Evolutionary conservation across 1,284 basidiomycete genomes (phyloP), one percentile per base, ranked within the genome.

Genomic region (Schizopora paradoxa): DNA sequence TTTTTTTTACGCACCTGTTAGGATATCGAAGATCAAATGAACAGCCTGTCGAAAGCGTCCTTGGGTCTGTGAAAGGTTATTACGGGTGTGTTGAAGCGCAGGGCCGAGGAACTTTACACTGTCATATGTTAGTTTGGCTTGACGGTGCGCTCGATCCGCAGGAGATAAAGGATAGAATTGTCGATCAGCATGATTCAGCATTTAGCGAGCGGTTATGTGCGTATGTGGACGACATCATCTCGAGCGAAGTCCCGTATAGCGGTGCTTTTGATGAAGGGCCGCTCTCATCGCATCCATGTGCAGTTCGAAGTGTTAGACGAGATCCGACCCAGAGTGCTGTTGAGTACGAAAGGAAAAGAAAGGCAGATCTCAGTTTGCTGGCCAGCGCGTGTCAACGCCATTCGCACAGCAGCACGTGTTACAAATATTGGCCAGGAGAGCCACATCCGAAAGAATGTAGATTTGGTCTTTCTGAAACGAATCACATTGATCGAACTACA

Each of bases 1-100:
- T 0, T 69, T 71, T 51, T n/a, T 58, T 69, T 19, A 45, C 45
- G 6, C 33, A 42, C 5, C 6, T 68, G 2, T 46, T 69, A 0
- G 51, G 50, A 0, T 61, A 45, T 48, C 56, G 61, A 45, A 34
- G 51, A 0, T 48, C 51, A 13, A n/a, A 51, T 7, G n/a, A 31
- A 11, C 33, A 52, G 13, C 2, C 50, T 1, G 44, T 56, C 11
- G 53, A 53, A 3, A 67, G 68, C 0, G 39, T 66, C 1, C 47
- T 71, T 1, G 67, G 68, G 0, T 18, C 51, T 6, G 61, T 64
- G 0, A 62, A 58, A 4, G 65, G 53, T 0, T 66, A 68, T 43
- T 70, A 70, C 52, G 67, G 68, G 0, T 66, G 62, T 54, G 65
- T 72, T 0, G 68, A 72, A 49, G 63, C 67, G 1, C 70, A 72